These are phyloP conservation scores for Phialophora expanda DNA, from an alignment of 2,329 filamentous ascomycete species.

Conservation along the genomic window DNA sequence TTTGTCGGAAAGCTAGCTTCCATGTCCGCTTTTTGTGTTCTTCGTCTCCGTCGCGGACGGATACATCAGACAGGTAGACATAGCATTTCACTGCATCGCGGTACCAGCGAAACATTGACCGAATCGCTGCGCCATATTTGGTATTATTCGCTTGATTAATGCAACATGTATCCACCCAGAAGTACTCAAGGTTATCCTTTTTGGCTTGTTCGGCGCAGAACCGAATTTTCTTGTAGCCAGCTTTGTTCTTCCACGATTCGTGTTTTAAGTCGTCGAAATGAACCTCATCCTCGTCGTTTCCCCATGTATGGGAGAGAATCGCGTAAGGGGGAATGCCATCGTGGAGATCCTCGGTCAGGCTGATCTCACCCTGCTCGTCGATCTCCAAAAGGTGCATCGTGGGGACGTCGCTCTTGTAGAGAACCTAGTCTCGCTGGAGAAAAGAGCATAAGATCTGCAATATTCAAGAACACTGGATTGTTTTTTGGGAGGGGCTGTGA, in stretches of 20 bases:
- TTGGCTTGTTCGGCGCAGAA: conserved; percentile 5
- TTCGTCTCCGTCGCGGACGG: neutral
- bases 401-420: neutral
- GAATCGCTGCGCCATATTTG: conserved; percentile 35
- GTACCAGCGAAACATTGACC: conserved; percentile 28
- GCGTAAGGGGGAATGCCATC: conserved; percentile 24
- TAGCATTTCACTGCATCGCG: conserved; percentile 33
- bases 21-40: neutral
- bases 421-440: neutral
- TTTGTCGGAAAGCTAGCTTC: neutral
- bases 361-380: neutral
- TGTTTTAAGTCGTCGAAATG: conserved; percentile 20
- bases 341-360: conserved; percentile 6
- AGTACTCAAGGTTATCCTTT: conserved; percentile 28
- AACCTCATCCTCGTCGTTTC: conserved; percentile 24
- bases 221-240: conserved; percentile 2
- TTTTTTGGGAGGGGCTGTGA: neutral
- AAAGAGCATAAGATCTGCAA: neutral
- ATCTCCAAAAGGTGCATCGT: neutral
- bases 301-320: conserved; percentile 36
- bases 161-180: conserved; percentile 40
- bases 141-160: conserved; percentile 37
- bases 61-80: conserved; percentile 29
- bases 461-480: neutral
- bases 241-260: neutral